These are phyloP conservation scores for Phragmites australis DNA, from an alignment of 176 grass and related monocot species.

Conservation along the genomic window DNA sequence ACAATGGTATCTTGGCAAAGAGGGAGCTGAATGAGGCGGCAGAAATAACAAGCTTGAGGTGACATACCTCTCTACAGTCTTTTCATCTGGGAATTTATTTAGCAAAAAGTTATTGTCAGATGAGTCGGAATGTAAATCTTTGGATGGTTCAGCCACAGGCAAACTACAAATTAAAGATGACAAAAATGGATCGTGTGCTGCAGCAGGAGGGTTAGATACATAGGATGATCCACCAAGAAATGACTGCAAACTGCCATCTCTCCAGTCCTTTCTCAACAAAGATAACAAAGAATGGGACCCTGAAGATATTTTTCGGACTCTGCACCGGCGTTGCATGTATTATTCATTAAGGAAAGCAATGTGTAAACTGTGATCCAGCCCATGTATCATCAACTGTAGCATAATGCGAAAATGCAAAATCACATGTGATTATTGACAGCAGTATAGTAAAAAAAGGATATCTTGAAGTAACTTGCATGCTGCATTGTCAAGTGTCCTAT, in stretches of 20 bases:
- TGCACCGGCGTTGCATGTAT: slow-evolving; percentile 80
- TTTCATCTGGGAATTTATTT: slow-evolving; percentile 69
- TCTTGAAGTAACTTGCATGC: slow-evolving; percentile 84
- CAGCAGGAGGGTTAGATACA: slow-evolving; percentile 54
- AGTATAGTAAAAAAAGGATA: slow-evolving; percentile 68
- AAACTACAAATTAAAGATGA: slow-evolving; percentile 89
- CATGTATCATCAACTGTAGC: slow-evolving; percentile 1
- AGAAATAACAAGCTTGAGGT: slow-evolving; percentile 54
- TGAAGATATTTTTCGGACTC: slow-evolving; percentile 64
- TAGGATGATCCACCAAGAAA: slow-evolving; percentile 80
- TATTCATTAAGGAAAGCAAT: slow-evolving; percentile 68
- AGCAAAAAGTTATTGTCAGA: slow-evolving; percentile 58
- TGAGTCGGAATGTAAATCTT: slow-evolving; percentile 69
- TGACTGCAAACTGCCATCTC: slow-evolving; percentile 79
- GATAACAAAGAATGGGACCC: slow-evolving; percentile 73
- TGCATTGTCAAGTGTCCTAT: slow-evolving; percentile 83
- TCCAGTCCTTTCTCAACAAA: slow-evolving; percentile 78
- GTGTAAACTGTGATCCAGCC: not conserved
- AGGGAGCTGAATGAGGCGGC: slow-evolving; percentile 43
- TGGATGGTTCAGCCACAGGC: slow-evolving; percentile 64
- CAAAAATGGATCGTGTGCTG: slow-evolving; percentile 85
- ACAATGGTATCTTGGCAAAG: slow-evolving; percentile 44
- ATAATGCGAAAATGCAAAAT: slow-evolving; percentile 19
- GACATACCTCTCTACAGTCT: slow-evolving; percentile 67
- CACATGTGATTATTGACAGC: not conserved